Base-by-base conservation (phyloP, 768 basidiomycete genomes). In the Boletus reticuloceps region DNA sequence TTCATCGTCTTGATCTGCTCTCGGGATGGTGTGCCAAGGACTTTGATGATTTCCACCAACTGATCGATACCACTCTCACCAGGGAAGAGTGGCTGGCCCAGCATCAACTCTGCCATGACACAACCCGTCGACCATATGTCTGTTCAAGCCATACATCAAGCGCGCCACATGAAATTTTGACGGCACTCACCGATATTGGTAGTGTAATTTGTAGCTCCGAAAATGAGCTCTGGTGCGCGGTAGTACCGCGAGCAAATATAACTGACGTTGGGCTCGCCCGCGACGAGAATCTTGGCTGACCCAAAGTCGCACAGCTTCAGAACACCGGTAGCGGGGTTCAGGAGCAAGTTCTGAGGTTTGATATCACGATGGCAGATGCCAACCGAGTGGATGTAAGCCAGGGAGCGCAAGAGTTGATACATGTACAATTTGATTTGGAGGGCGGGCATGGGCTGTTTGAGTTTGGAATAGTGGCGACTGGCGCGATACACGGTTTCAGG, bases 1-100 rank as follows among this genome's bases (percentile, higher is more conserved):
- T 99, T 99, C 97, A 99, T 99, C 63, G 97, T 98, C 86, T 99
- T 98, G 83, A 99, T 99, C 74, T 99, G 97, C 70, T 98, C 97
- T 63, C 96, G 80, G 55, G 97, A 95, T 3, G 97, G 97, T 20
- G 97, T 99, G 16, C 97, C 97, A 51, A 99, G 84, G 42, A 99
- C 94, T 74, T 99, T 99, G 86, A 99, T 99, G 65, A 99, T 99
- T 77, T 99, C 97, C 54, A 99, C 97, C 66, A 99, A 73, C 77
- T 99, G 97, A 75, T 99, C 97, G 67, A 99, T 99, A 22, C 96
- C 95, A 69, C 90, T 92, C 77, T 99, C 97, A 56, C 97, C 97
- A 4, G 97, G 97, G 84, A 99, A 99, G 52, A 99, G 80, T 29
- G 97, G 97, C 70, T 98, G 96, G 20, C 97, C 97, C 54, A 98